Base-by-base conservation (phyloP, 495 filamentous ascomycete species). In the Cudoniella acicularis region DNA sequence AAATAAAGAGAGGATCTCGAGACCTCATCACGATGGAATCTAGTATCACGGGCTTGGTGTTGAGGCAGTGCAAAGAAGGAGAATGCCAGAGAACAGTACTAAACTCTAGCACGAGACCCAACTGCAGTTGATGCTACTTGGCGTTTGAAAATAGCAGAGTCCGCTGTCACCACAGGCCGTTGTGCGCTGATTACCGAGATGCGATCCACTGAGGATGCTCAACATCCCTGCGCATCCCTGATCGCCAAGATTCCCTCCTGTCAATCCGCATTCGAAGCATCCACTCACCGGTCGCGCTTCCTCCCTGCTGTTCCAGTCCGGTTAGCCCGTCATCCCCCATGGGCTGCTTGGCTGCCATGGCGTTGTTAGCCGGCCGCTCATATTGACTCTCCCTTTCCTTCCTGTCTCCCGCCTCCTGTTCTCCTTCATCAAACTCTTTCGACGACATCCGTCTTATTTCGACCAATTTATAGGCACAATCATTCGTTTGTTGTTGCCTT, bases 401-500 rank as follows among this genome's bases (percentile, higher is more conserved):
- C 52, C 52, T 62, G 50, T 41, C 53, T 56, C 60, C 22, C 43
- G 43, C 53, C 55, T 60, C 52, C 56, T 60, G 46, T 60, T 57
- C 25, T 66, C 55, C 52, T 49, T 57, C 57, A 52, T 49, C 57
- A 52, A 60, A 57, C 64, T 66, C 57, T 55, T 56, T 50, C 45
- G 23, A 55, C 58, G 42, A 68, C 65, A 47, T 17, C 43, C 61
- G 56, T 61, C 70, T 63, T 59, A 66, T 64, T 59, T 62, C 58
- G 52, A 52, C 26, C 21, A 45, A 21, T 57, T 53, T 54, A 9
- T 62, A 52, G 67, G 63, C 59, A 51, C 67, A 65, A 57, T 65
- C 62, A 67, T 21, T 55, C 59, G 67, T 67, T 69, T 77, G 65
- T 67, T 69, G 62, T 62, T 71, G 67, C 63, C 69, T 54, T 54